These are phyloP conservation scores for Tulasnella sp. DNA, from an alignment of 768 basidiomycete species.

Conservation along the genomic window DNA sequence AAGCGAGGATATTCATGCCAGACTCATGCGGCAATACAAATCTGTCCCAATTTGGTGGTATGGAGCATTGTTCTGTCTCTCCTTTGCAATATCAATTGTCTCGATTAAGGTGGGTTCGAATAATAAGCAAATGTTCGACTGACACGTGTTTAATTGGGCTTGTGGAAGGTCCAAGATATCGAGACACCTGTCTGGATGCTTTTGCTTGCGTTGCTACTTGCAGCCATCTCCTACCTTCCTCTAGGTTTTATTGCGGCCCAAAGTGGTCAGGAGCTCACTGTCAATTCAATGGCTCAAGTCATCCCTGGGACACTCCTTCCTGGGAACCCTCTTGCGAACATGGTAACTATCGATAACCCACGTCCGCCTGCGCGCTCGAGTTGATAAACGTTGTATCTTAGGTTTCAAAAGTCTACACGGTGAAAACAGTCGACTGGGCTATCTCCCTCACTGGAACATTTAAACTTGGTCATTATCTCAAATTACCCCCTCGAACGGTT, in stretches of 20 bases:
- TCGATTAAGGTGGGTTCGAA: conserved; percentile 38
- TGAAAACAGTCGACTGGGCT: conserved; percentile 35
- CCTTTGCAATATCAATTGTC: conserved; percentile 37
- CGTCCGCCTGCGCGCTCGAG: neutral
- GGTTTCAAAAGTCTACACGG: conserved; percentile 41
- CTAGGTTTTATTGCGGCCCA: conserved; percentile 44
- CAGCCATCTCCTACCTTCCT: conserved; percentile 42
- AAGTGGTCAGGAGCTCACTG: conserved; percentile 38
- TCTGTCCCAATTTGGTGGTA: conserved; percentile 45
- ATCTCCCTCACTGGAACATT: conserved; percentile 37
- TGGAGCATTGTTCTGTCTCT: conserved; percentile 38
- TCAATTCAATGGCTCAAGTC: conserved; percentile 44
- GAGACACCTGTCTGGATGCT: conserved; percentile 51
- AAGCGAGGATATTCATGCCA: conserved; percentile 46
- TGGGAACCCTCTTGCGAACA: conserved; percentile 43
- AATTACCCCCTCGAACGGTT: conserved; percentile 44
- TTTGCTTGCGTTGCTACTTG: conserved; percentile 38
- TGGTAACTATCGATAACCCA: conserved; percentile 36
- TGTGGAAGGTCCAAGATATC: conserved; percentile 48
- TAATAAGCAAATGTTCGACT: no score
- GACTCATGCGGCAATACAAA: conserved; percentile 45
- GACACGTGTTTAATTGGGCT: conserved; percentile 29
- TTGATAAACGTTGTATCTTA: conserved; percentile 26
- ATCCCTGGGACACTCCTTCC: conserved; percentile 43
- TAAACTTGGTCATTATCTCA: conserved; percentile 49